phyloP scores from a whole-genome alignment of 2,329 filamentous ascomycete genomes.

The Aspergillus viridinutans region DNA sequence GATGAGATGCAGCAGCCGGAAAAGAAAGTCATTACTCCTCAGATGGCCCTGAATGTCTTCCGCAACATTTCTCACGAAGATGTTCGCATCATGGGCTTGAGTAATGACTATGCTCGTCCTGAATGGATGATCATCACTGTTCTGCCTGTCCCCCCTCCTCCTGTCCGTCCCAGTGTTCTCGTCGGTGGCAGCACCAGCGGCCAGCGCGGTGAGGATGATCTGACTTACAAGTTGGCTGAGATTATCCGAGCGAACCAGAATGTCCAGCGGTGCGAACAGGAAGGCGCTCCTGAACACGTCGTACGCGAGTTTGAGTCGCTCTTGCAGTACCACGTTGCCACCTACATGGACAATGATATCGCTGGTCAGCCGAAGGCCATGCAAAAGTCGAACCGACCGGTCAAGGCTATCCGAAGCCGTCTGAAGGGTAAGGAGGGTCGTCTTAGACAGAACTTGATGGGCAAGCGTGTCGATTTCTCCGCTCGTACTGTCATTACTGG shows the following conservation, averaged over 20 bases:
- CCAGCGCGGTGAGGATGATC: constrained; percentile 92
- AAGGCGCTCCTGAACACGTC: constrained; percentile 89
- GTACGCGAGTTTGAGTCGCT: constrained; percentile 85
- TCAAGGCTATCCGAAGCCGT: constrained; percentile 94
- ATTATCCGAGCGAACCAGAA: constrained; percentile 97
- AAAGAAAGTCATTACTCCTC: constrained; percentile 75
- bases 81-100: constrained; percentile 81
- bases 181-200: constrained; percentile 92
- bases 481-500: constrained; percentile 99
- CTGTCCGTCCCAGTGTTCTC: constrained; percentile 93
- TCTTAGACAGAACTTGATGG: constrained; percentile 98
- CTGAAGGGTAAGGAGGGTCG: constrained; percentile 99
- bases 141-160: constrained; percentile 88
- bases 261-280: constrained; percentile 82
- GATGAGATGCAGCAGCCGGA: constrained; percentile 63
- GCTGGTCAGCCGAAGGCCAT: constrained; percentile 89
- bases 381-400: constrained; percentile 93
- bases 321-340: constrained; percentile 96
- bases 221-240: constrained; percentile 98
- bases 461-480: constrained; percentile 98
- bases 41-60: constrained; percentile 81
- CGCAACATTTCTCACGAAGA: constrained; percentile 78
- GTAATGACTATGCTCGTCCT: constrained; percentile 88
- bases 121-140: constrained; percentile 99
- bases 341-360: constrained; percentile 99